Conservation (phyloP, 192 early-diverging fungal species). For the Gryganskiella cystojenkinii region DNA sequence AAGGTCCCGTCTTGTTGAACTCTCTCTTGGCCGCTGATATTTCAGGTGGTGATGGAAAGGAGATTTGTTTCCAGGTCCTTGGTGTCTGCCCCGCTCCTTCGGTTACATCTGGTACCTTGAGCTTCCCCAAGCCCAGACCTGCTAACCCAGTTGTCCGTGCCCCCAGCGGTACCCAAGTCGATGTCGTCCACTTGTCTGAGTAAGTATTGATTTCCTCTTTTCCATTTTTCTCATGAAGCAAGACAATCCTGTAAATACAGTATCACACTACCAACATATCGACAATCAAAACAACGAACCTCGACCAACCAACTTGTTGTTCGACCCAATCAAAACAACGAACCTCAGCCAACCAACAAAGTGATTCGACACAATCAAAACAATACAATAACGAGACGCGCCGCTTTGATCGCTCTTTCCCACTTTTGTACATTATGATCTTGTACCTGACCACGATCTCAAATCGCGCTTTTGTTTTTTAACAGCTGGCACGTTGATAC, state of each 20-base stretch:
- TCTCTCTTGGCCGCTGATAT: constrained; percentile 46
- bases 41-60: constrained; percentile 42
- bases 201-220: constrained; percentile 48
- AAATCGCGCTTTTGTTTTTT: neutral
- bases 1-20: constrained; percentile 50
- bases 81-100: constrained; percentile 56
- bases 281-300: too few relatives aligned
- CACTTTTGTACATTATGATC: neutral
- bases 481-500: constrained; percentile 1
- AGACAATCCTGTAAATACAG: too few relatives aligned
- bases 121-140: constrained; percentile 60
- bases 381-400: too few relatives aligned
- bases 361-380: too few relatives aligned
- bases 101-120: constrained; percentile 33
- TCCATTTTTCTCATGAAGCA: too few relatives aligned
- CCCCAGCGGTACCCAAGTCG: constrained; percentile 40
- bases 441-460: constrained; percentile 1
- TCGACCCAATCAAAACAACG: too few relatives aligned
- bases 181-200: constrained; percentile 62
- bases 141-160: constrained; percentile 16
- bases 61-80: constrained; percentile 45
- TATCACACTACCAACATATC: too few relatives aligned
- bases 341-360: too few relatives aligned
- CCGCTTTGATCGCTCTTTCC: neutral
- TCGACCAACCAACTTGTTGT: too few relatives aligned